A percentile compares a stretch with the other conserved stretches of the same genome.
Conservation (phyloP, 805 yeast genomes). For the Cyberlindnera samutprakarnensis region DNA sequence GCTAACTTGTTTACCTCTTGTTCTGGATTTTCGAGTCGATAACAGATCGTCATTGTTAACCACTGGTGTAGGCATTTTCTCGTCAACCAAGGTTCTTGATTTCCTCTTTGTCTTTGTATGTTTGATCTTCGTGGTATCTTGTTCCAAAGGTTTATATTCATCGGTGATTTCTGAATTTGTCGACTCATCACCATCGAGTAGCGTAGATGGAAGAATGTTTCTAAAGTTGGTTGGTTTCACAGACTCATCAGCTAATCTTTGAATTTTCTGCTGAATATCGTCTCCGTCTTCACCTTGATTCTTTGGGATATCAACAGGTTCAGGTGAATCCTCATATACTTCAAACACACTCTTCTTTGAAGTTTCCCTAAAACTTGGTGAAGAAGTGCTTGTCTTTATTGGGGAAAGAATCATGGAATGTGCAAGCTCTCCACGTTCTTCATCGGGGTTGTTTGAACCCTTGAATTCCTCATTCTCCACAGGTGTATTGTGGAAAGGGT, state of each 20-base stretch:
- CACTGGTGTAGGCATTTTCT: conserved; percentile 28
- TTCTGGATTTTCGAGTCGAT: conserved; percentile 32
- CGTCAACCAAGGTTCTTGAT: conserved; percentile 27
- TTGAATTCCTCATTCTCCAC: no score
- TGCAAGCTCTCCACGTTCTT: no score
- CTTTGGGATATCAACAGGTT: conserved; percentile 1
- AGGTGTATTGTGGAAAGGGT: no score
- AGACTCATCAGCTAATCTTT: conserved; percentile 14
- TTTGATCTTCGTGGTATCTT: conserved; percentile 16
- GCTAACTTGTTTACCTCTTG: conserved; percentile 51
- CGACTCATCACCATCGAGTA: no score
- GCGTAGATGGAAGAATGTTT: no score
- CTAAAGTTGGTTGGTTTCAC: conserved; percentile 4
- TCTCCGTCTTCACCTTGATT: neutral
- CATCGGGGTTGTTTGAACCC: no score
- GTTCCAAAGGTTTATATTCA: conserved; percentile 16
- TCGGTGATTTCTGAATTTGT: conserved; percentile 14
- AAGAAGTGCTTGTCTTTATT: conserved; percentile 11
- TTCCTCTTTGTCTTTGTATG: conserved; percentile 25
- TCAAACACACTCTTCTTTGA: conserved; percentile 8
- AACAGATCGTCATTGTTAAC: conserved; percentile 13
- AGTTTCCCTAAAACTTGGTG: conserved; percentile 8
- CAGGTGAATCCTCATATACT: conserved; percentile 19
- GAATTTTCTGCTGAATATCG: conserved; percentile 9
- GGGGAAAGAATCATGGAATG: conserved; percentile 22